Base-by-base conservation (phyloP, 805 yeast species). In the Metschnikowia sp. region DNA sequence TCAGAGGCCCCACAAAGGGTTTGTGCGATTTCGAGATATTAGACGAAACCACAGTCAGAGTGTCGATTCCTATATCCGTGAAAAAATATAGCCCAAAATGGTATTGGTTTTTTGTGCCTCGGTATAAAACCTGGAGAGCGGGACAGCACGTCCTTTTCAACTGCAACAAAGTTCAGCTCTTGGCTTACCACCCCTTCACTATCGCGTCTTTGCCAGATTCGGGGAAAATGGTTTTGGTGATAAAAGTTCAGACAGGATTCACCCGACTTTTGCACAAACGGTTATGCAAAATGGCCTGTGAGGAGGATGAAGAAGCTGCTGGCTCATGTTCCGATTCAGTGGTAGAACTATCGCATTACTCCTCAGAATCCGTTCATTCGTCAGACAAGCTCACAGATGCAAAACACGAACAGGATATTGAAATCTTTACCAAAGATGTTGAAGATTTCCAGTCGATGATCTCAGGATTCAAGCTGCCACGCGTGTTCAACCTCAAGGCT, bases 171-270 rank as follows among this genome's bases (percentile, higher is more conserved):
- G 69, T 75, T 13, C 61, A 64, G 2, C 50, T 55, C 7, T 54
- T 72, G 36, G 78, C 75, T 50, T 64, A 63, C 50, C 81, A 76
- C 55, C 81, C 81, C 1, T 76, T 76, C 56, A 74, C 80, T 3
- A 72, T 76, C 42, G 57, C 73, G 3, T 68, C 74, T 42, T 53
- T 73, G 33, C 59, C 75, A 10, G 69, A 62, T 7, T 47, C 68
- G 2, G 71, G 71, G 2, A 69, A 67, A 35, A 67, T 78, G 57
- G 66, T 59, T 22, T 61, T 78, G 42, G 60, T 77, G 2, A 67
- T 76, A 30, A 64, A 71, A 47, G 64, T 62, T 18, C 65, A 68
- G 49, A 63, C 64, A 19, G 81, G 81, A 0, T 76, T 76, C 48
- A 76, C 81, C 28, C 64, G 56, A 39, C 59, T 60, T 33, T 56